Percentiles rank a stretch among this genome's conserved stretches.
Evolutionary conservation across 2,329 filamentous ascomycete genomes (phyloP).

Genomic region (Xylariaceae sp.): DNA sequence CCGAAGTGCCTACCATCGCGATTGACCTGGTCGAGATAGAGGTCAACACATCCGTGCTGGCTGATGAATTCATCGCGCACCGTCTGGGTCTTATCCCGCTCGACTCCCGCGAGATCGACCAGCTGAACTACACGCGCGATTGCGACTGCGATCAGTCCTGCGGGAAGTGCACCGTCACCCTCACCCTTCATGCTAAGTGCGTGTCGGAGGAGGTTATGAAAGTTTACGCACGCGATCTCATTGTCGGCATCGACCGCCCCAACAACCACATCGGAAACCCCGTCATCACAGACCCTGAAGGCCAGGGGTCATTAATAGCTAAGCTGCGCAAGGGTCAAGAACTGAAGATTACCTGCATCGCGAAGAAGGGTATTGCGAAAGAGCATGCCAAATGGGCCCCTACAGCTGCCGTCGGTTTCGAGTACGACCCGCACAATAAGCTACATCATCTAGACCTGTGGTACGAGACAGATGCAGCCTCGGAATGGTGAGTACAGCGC

Average conservation of each 20-base stretch:
- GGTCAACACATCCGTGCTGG: slow-evolving; percentile 91
- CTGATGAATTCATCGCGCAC: slow-evolving; percentile 95
- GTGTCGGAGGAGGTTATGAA: slow-evolving; percentile 88
- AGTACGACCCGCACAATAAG: slow-evolving; percentile 98
- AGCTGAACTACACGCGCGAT: slow-evolving; percentile 86
- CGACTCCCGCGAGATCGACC: slow-evolving; percentile 80
- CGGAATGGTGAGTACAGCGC: slow-evolving; percentile 75
- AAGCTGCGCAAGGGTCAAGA: slow-evolving; percentile 92
- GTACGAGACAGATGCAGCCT: slow-evolving; percentile 84
- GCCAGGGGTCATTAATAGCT: slow-evolving; percentile 82
- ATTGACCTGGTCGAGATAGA: slow-evolving; percentile 95
- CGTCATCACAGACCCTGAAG: slow-evolving; percentile 82
- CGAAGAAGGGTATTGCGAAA: slow-evolving; percentile 98
- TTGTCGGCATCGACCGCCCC: slow-evolving; percentile 71
- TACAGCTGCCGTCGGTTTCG: slow-evolving; percentile 89
- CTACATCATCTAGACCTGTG: slow-evolving; percentile 90
- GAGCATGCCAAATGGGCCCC: slow-evolving; percentile 99
- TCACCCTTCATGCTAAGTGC: slow-evolving; percentile 86
- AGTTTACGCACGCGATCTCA: slow-evolving; percentile 89
- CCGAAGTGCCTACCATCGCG: slow-evolving; percentile 92
- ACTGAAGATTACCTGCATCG: slow-evolving; percentile 87
- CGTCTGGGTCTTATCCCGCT: slow-evolving; percentile 90
- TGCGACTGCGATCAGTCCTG: slow-evolving; percentile 98
- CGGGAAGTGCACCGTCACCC: slow-evolving; percentile 85
- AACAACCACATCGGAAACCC: slow-evolving; percentile 81